phyloP scores from a whole-genome alignment of 2,329 filamentous ascomycete genomes.

The Colletotrichum sp. region DNA sequence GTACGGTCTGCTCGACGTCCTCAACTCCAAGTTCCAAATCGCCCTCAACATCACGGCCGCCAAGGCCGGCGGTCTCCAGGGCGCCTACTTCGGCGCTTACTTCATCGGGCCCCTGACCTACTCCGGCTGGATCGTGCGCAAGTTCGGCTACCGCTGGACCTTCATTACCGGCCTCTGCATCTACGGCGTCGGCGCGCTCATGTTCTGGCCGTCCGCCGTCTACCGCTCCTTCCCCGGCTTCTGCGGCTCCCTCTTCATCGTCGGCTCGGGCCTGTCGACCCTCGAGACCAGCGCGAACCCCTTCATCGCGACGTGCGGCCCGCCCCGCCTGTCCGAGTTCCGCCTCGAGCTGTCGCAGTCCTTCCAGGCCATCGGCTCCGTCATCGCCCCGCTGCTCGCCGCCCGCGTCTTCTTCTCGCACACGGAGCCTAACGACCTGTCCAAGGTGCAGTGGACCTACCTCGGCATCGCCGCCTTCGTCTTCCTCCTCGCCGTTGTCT shows the following conservation, averaged over 20 bases:
- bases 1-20: constrained; percentile 33
- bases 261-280: constrained; percentile 44
- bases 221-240: constrained; percentile 63
- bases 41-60: constrained; percentile 48
- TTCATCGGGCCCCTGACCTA: constrained; percentile 40
- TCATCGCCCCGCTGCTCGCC: constrained; percentile 63
- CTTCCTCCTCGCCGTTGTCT: constrained; percentile 59
- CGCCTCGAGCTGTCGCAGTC: constrained; percentile 64
- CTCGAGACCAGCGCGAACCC: constrained; percentile 66
- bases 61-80: constrained; percentile 51
- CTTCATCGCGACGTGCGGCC: constrained; percentile 57
- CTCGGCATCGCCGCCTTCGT: constrained; percentile 67
- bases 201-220: constrained; percentile 63
- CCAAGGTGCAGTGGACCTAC: constrained; percentile 70
- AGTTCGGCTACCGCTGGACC: constrained; percentile 69
- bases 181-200: constrained; percentile 60
- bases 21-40: constrained; percentile 56
- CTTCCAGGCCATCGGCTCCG: constrained; percentile 62
- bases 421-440: constrained; percentile 51
- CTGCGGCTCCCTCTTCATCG: constrained; percentile 60
- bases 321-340: constrained; percentile 63
- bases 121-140: constrained; percentile 61
- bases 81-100: constrained; percentile 57
- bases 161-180: constrained; percentile 68
- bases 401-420: constrained; percentile 67